These are phyloP conservation scores for Tricholoma sp. DNA, from an alignment of 768 basidiomycete genomes.

Conservation along the genomic window DNA sequence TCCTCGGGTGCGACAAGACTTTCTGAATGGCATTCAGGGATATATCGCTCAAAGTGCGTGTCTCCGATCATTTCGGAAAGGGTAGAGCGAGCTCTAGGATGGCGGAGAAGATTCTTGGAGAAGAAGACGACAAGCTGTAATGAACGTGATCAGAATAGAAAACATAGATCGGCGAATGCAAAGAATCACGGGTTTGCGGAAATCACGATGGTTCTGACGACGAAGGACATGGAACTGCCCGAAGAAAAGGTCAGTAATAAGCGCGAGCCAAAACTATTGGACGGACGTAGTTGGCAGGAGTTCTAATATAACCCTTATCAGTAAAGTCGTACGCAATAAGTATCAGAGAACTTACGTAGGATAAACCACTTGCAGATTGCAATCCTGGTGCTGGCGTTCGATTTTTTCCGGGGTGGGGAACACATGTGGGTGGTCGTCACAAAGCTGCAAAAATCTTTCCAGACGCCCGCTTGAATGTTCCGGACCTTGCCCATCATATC, in stretches of 20 bases:
- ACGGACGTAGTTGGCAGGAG: constrained; percentile 88
- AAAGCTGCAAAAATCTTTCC: constrained; percentile 96
- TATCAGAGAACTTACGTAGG: constrained; percentile 61
- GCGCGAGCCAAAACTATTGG: neutral
- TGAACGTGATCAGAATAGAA: neutral
- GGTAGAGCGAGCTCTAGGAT: constrained; percentile 84
- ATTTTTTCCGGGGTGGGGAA: constrained; percentile 88
- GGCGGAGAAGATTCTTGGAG: constrained; percentile 93
- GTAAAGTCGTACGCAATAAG: constrained; percentile 8
- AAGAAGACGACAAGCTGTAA: constrained; percentile 86
- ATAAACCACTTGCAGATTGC: constrained; percentile 99
- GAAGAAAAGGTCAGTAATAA: constrained; percentile 9
- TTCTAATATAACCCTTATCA: constrained; percentile 38
- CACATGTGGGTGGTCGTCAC: constrained; percentile 91
- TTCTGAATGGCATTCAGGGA: constrained; percentile 79
- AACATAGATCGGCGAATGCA: neutral
- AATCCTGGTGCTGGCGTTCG: constrained; percentile 96
- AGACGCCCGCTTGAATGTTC: constrained; percentile 96
- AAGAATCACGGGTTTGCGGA: constrained; percentile 82
- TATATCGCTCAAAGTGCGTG: constrained; percentile 88
- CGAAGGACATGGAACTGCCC: constrained; percentile 90
- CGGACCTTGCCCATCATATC: constrained; percentile 97
- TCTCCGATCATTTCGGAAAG: constrained; percentile 87
- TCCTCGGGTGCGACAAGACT: constrained; percentile 73
- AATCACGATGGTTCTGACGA: constrained; percentile 95